Conservation (phyloP, 805 yeast species). For the Cyberlindnera suaveolens region DNA sequence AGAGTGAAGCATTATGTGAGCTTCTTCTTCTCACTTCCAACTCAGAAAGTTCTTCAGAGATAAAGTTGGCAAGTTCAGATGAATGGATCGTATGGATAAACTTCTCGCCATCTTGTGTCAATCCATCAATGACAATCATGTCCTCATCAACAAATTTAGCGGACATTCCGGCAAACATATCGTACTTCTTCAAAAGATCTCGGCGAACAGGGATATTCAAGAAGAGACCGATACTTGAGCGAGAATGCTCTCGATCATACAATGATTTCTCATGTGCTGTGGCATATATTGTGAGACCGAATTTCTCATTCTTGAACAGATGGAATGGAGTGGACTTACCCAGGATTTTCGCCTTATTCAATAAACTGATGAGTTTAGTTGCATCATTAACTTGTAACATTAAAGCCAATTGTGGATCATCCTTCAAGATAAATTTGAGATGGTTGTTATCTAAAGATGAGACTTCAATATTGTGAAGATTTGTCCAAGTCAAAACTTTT, state of each 20-base stretch:
- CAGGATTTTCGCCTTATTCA: slow-evolving; percentile 65
- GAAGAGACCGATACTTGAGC: slow-evolving; percentile 60
- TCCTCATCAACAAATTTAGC: slow-evolving; percentile 35
- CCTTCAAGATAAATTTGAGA: slow-evolving; percentile 26
- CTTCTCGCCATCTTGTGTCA: slow-evolving; percentile 19
- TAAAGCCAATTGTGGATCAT: slow-evolving; percentile 13
- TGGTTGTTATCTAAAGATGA: slow-evolving; percentile 31
- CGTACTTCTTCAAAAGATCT: slow-evolving; percentile 29
- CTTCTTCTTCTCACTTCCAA: slow-evolving; percentile 16
- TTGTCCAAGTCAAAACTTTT: slow-evolving; percentile 63
- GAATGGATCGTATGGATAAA: slow-evolving; percentile 24
- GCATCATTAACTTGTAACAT: slow-evolving; percentile 24
- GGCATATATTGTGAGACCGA: slow-evolving; percentile 42
- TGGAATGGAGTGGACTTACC: slow-evolving; percentile 84
- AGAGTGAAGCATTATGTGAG: slow-evolving; percentile 5
- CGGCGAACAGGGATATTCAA: slow-evolving; percentile 48
- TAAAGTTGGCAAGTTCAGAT: slow-evolving; percentile 28
- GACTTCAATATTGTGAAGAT: slow-evolving; percentile 48
- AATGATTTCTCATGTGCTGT: slow-evolving; percentile 61
- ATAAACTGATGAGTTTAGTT: slow-evolving; percentile 43
- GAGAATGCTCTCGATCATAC: slow-evolving; percentile 47
- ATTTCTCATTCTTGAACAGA: slow-evolving; percentile 50
- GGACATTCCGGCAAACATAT: slow-evolving; percentile 42
- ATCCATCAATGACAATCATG: slow-evolving; percentile 17
- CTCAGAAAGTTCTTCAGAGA: slow-evolving; percentile 34